Evolutionary conservation across 768 basidiomycete genomes (phyloP).

Genomic region (Cubamyces lactineus): DNA sequence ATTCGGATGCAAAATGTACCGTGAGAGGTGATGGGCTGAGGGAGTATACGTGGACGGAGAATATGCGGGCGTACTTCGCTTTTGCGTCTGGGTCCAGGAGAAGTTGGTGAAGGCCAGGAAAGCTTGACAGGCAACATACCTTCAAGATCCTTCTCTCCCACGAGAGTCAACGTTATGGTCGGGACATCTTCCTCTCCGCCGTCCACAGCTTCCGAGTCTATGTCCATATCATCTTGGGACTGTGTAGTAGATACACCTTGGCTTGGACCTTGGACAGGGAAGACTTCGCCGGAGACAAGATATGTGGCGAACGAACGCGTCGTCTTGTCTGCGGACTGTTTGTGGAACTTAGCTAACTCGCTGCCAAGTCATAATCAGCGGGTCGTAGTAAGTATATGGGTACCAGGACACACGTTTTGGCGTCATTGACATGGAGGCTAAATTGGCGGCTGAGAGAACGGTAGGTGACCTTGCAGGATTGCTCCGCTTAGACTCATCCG

Average conservation of each 20-base stretch:
- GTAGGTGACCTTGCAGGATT: constrained; percentile 68
- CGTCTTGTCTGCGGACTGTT: constrained; percentile 44
- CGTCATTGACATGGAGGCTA: constrained; percentile 72
- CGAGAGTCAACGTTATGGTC: constrained; percentile 56
- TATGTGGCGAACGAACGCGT: constrained; percentile 67
- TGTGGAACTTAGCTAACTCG: constrained; percentile 63
- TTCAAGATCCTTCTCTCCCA: constrained; percentile 66
- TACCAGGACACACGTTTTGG: constrained; percentile 65
- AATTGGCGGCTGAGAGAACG: constrained; percentile 74
- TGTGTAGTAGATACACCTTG: background rate
- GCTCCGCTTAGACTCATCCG: background rate
- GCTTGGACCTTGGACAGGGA: constrained; percentile 13
- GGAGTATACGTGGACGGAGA: constrained; percentile 69
- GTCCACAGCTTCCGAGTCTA: constrained; percentile 45
- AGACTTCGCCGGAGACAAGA: constrained; percentile 61
- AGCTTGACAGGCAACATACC: constrained; percentile 43
- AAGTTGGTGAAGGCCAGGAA: background rate
- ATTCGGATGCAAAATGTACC: constrained; percentile 41
- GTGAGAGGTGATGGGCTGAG: constrained; percentile 65
- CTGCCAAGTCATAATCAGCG: constrained; percentile 40
- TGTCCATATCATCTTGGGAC: constrained; percentile 37
- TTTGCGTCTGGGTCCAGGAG: constrained; percentile 50
- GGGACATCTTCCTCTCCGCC: constrained; percentile 47
- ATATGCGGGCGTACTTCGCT: constrained; percentile 53
- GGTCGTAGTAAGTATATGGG: background rate